Base-by-base conservation (phyloP, 2,329 filamentous ascomycete species). In the Cadophora luteo-olivacea region DNA sequence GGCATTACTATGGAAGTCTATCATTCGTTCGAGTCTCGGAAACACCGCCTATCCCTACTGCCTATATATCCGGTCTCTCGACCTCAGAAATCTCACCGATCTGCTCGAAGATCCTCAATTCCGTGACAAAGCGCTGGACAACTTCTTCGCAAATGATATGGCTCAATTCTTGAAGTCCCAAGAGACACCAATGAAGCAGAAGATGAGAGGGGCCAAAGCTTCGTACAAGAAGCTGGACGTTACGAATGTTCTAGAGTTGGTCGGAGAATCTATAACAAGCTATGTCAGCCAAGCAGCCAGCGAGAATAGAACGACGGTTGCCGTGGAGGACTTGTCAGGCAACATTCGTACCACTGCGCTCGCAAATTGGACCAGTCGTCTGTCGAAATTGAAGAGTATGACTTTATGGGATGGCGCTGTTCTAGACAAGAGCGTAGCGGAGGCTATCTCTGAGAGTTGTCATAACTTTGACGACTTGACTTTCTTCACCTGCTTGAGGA, bases 21-120 rank as follows among this genome's bases (percentile, higher is more conserved):
- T 93, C 72, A 86, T 91, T 67, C 80, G 88, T 8, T 93, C 91
- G 9, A 88, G 88, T 67, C 79, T 90, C 54, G 86, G 84, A 29
- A 79, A 82, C 71, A 92, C 91, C 0, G 80, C 87, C 22, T 90
- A 88, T 70, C 90, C 90, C 0, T 94, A 94, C 76, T 91, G 87
- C 74, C 83, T 86, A 48, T 92, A 91, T 78, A 86, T 93, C 66
- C 87, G 85, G 66, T 82, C 84, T 32, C 81, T 93, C 48, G 87
- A 90, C 72, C 83, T 93, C 11, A 82, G 87, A 64, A 87, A 90
- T 74, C 81, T 93, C 0, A 79, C 81, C 12, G 80, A 87, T 51
- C 81, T 91, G 25, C 81, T 93, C 1, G 83, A 86, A 11, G 86
- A 90, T 67, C 81, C 85, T 45, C 69, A 70, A 9, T 74, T 77